Percentiles rank a stretch among this genome's conserved stretches.
Evolutionary conservation across 2,329 filamentous ascomycete genomes (phyloP).

Genomic region (Lizonia empirigonia): DNA sequence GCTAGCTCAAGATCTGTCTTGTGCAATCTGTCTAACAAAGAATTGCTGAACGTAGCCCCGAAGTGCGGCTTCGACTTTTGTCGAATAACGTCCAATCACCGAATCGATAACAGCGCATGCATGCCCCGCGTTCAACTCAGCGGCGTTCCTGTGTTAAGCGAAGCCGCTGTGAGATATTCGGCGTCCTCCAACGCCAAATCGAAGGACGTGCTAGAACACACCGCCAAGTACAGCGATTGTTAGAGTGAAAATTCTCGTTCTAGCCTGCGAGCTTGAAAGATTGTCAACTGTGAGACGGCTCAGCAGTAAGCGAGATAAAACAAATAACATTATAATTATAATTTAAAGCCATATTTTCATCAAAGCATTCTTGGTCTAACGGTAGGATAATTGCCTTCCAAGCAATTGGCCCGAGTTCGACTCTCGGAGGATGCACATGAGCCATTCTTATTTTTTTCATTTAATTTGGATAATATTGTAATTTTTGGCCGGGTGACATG

Average conservation of each 20-base stretch:
- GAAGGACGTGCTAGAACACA: constrained; percentile 6
- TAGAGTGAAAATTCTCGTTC: too few species aligned
- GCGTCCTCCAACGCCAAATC: neutral
- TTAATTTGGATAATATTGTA: too few species aligned
- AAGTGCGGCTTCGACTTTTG: constrained; percentile 22
- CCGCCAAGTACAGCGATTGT: too few species aligned
- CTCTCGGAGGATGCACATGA: too few species aligned
- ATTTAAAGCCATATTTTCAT: neutral
- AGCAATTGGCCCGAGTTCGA: too few species aligned
- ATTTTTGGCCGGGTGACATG: too few species aligned
- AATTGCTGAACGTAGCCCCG: constrained; percentile 12
- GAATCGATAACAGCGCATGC: constrained; percentile 6
- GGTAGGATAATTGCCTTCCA: constrained; percentile 1
- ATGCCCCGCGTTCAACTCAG: constrained; percentile 13
- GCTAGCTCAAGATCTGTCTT: neutral
- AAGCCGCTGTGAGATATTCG: neutral
- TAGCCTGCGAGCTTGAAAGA: too few species aligned
- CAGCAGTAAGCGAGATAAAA: too few species aligned
- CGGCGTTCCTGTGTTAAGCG: constrained; percentile 5
- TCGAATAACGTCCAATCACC: constrained; percentile 22
- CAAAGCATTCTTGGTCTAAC: neutral
- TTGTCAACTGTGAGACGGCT: too few species aligned
- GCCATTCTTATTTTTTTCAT: too few species aligned
- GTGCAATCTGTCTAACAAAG: constrained; percentile 2
- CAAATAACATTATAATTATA: too few species aligned